Base-by-base conservation (phyloP, 371 early-diverging fungal species). In the Rhizopus arrhizus region DNA sequence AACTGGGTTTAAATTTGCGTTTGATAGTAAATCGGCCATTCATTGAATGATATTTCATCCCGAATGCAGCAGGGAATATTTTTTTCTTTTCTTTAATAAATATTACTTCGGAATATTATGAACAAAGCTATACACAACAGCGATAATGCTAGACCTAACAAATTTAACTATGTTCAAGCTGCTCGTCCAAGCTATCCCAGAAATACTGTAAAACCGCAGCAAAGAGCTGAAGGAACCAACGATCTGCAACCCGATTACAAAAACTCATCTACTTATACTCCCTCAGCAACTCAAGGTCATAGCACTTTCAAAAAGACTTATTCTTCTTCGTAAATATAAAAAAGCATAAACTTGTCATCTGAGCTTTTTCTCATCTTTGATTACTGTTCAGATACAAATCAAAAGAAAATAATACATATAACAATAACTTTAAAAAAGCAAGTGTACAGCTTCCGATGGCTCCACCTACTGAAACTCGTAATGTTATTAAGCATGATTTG, bases 401-500 rank as follows among this genome's bases (percentile, higher is more conserved):
- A 55, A 70, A 56, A 49, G 53, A 66, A 32, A 50, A 57, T n/a
- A 63, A 38, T 40, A 16, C 56, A 22, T 57, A 57, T 33, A 47
- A 22, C 22, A 22, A 56, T 36, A 57, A 46, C 28, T 59, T 13
- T n/a, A 34, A 63, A 47, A 63, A 62, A 31, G 42, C 74, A 6
- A 65, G 77, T 61, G 77, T 80, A 38, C 77, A 80, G 61, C 58
- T 80, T 31, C 77, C 80, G 42, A 65, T 69, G 60, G 73, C 75
- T 32, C 77, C 80, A 33, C 71, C 74, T 15, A 56, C 69, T 9
- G 74, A 76, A 41, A 64, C 68, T 58, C 70, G 75, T 74, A 68
- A 66, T 33, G 22, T 41, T 22, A 12, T 28, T 22, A 22, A 22
- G 22, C 22, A 22, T 22, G 22, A 31, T 41, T 54, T 15, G 11